A percentile compares a stretch with the other conserved stretches of the same genome.
phyloP scores from a whole-genome alignment of 768 basidiomycete genomes.

The Hypholoma fasciculare region DNA sequence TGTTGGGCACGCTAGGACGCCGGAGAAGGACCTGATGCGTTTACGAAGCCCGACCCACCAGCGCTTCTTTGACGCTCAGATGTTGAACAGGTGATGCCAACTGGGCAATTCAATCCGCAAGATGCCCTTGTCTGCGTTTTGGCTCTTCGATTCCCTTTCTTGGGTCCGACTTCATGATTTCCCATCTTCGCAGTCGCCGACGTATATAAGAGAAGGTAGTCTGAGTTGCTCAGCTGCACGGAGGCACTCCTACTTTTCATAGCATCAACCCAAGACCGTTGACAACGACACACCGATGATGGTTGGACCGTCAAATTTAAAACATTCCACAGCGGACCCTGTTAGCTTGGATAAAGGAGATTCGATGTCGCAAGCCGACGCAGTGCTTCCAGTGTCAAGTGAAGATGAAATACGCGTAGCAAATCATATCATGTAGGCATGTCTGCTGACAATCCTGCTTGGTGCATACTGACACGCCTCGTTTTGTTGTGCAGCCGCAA shows the following conservation, averaged over 20 bases:
- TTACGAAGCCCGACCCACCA: background rate
- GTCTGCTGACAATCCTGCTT: background rate
- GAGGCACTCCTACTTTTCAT: no score
- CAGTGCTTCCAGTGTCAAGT: background rate
- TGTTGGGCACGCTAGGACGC: no score
- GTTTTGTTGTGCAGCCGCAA: constrained; percentile 19
- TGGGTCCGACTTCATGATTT: no score
- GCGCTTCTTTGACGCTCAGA: background rate
- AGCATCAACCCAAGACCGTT: no score
- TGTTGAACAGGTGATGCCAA: background rate
- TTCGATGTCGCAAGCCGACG: background rate
- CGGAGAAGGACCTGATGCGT: background rate
- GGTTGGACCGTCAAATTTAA: no score
- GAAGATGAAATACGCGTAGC: background rate
- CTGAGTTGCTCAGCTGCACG: no score
- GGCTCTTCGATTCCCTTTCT: no score
- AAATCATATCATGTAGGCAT: background rate
- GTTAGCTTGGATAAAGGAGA: background rate
- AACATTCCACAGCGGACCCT: background rate
- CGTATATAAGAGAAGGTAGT: no score
- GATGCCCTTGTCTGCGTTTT: no score
- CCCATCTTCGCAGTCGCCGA: no score
- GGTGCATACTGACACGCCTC: background rate
- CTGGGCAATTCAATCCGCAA: no score
- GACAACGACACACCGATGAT: no score